Conservation (phyloP, 2,329 filamentous ascomycete genomes). For the Rhinocladiella similis region DNA sequence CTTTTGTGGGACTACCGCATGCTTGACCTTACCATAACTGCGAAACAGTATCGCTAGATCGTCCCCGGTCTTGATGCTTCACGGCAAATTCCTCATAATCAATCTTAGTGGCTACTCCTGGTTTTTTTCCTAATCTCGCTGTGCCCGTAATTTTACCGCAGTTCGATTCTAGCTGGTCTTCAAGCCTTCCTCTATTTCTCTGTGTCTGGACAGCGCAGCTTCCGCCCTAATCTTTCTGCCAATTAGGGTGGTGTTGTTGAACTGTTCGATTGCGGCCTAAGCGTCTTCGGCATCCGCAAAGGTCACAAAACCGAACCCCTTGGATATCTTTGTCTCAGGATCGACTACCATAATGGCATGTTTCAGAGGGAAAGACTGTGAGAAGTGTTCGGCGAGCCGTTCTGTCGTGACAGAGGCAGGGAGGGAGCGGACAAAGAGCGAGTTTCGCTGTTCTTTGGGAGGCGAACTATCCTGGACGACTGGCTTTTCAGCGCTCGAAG, state of each 20-base stretch:
- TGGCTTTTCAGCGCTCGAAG: neutral
- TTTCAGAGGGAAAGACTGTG: conserved; percentile 90
- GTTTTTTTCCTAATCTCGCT: conserved; percentile 59
- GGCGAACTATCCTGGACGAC: neutral
- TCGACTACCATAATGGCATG: conserved; percentile 90
- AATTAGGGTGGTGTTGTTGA: conserved; percentile 75
- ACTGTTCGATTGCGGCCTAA: conserved; percentile 74
- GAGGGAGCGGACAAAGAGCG: conserved; percentile 89
- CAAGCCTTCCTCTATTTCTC: conserved; percentile 55
- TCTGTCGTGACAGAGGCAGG: conserved; percentile 78
- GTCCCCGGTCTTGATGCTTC: conserved; percentile 87
- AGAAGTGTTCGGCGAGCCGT: conserved; percentile 83
- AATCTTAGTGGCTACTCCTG: conserved; percentile 68
- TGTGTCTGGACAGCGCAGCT: conserved; percentile 80
- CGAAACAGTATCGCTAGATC: conserved; percentile 77
- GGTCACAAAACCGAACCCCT: conserved; percentile 95
- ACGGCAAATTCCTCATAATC: conserved; percentile 91
- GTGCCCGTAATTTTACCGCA: conserved; percentile 41
- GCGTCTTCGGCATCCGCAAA: conserved; percentile 94
- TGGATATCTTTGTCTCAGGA: conserved; percentile 78
- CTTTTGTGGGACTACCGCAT: conserved; percentile 72
- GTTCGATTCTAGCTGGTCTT: conserved; percentile 40
- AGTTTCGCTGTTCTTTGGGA: conserved; percentile 49
- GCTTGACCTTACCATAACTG: conserved; percentile 89
- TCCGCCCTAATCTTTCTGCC: conserved; percentile 84